A percentile compares a stretch with the other conserved stretches of the same genome.
These are phyloP conservation scores for Acanthamoeba healyi DNA, from an alignment of 208 protist genomes.

Conservation along the genomic window DNA sequence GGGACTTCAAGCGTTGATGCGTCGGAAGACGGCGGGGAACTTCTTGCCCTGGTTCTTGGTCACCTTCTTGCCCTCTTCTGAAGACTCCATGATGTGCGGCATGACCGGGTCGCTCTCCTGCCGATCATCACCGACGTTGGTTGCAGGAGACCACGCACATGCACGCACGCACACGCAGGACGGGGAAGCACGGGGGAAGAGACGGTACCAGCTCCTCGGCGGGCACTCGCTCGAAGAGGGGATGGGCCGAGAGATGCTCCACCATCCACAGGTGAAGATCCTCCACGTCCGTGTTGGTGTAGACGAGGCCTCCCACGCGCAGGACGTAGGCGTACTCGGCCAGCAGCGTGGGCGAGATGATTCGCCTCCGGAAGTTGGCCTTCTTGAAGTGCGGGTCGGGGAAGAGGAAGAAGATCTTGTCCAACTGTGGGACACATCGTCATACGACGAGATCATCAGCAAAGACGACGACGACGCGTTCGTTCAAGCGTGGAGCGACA, in stretches of 20 bases:
- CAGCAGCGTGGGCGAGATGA: constrained; percentile 96
- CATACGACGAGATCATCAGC: not conserved
- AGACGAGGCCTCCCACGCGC: constrained; percentile 94
- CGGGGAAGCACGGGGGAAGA: not conserved
- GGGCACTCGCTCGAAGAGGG: constrained; percentile 93
- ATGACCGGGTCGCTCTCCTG: constrained; percentile 81
- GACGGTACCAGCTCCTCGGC: constrained; percentile 82
- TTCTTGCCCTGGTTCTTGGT: constrained; percentile 86
- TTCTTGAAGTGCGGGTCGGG: constrained; percentile 99
- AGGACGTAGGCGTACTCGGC: constrained; percentile 98
- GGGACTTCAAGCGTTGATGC: constrained; percentile 12
- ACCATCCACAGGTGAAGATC: constrained; percentile 93
- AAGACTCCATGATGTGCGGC: constrained; percentile 79
- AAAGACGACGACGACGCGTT: too few species aligned
- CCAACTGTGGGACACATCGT: constrained; percentile 87
- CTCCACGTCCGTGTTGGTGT: constrained; percentile 98
- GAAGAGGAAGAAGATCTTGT: constrained; percentile 98
- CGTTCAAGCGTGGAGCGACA: too few species aligned
- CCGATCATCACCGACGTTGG: not conserved
- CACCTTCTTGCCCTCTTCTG: constrained; percentile 90
- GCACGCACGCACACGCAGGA: not conserved
- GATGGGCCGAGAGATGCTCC: constrained; percentile 94
- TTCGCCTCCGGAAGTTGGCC: constrained; percentile 97
- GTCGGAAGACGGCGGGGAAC: constrained; percentile 86
- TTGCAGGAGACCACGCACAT: too few species aligned